Percentiles rank a stretch among this genome's conserved stretches.
Conservation (phyloP, 257 asterid species). For the Fraxinus quadrangulata region DNA sequence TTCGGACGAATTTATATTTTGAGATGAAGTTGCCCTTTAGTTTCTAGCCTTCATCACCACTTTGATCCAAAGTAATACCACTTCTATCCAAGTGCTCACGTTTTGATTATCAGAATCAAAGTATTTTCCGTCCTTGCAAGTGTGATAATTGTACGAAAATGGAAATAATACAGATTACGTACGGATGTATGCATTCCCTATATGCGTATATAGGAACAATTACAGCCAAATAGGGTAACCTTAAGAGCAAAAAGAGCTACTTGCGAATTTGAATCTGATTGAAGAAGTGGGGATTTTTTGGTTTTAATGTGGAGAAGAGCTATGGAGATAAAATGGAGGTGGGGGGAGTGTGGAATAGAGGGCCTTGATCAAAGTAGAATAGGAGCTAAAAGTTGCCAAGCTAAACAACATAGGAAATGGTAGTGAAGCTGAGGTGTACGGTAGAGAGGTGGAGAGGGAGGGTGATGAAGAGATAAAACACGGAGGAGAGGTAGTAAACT, state of each 20-base stretch:
- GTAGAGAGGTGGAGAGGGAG: slow-evolving; percentile 56
- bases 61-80: too few species aligned
- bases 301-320: neutral
- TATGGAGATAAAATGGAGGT: neutral
- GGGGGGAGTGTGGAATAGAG: neutral
- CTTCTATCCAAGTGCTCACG: too few species aligned
- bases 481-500: slow-evolving; percentile 46
- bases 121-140: too few species aligned
- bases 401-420: slow-evolving; percentile 52
- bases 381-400: neutral
- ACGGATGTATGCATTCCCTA: neutral
- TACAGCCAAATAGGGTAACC: neutral
- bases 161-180: too few species aligned
- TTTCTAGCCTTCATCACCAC: too few species aligned
- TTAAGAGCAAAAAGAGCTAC: slow-evolving; percentile 1
- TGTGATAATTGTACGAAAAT: too few species aligned
- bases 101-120: too few species aligned
- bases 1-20: too few species aligned
- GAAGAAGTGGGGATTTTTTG: neutral
- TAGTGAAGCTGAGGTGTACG: slow-evolving; percentile 38
- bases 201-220: neutral
- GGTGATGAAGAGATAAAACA: slow-evolving; percentile 52
- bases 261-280: neutral
- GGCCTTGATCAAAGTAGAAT: neutral
- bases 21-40: too few species aligned